A percentile compares a stretch with the other conserved stretches of the same genome.
Evolutionary conservation across 441 rosid genomes (phyloP).

Genomic region (Lepidium campestre): DNA sequence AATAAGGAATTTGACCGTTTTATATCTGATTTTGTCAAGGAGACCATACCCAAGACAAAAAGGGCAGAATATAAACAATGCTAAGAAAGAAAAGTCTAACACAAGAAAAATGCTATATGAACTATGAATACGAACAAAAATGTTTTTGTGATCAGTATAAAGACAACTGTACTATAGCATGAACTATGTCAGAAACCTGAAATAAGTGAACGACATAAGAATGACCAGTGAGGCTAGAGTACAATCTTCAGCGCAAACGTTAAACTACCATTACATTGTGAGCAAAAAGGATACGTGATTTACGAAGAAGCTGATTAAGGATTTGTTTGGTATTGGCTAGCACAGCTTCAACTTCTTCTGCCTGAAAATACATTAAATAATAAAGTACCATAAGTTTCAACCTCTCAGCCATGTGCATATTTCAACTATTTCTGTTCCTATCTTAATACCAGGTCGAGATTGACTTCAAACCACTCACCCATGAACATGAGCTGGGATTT

Average conservation of each 20-base stretch:
- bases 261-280: background rate
- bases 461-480: constrained; percentile 1
- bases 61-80: background rate
- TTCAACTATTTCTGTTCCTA: background rate
- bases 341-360: constrained; percentile 89
- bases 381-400: constrained; percentile 9
- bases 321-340: constrained; percentile 93
- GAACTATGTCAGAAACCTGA: constrained; percentile 1
- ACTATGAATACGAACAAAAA: background rate
- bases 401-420: background rate
- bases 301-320: constrained; percentile 79
- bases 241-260: background rate
- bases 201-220: constrained; percentile 2
- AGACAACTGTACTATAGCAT: constrained; percentile 1
- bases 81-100: background rate
- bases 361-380: constrained; percentile 36
- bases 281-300: constrained; percentile 72
- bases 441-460: background rate
- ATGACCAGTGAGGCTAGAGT: constrained; percentile 3
- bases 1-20: constrained; percentile 62
- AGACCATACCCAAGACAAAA: constrained; percentile 14
- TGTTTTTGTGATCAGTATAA: background rate
- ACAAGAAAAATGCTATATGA: background rate
- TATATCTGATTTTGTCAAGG: constrained; percentile 70
- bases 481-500: background rate